Percentiles rank a stretch among this genome's conserved stretches.
Conservation (phyloP, 2,329 filamentous ascomycete genomes). For the Furcasterigmium furcatum region DNA sequence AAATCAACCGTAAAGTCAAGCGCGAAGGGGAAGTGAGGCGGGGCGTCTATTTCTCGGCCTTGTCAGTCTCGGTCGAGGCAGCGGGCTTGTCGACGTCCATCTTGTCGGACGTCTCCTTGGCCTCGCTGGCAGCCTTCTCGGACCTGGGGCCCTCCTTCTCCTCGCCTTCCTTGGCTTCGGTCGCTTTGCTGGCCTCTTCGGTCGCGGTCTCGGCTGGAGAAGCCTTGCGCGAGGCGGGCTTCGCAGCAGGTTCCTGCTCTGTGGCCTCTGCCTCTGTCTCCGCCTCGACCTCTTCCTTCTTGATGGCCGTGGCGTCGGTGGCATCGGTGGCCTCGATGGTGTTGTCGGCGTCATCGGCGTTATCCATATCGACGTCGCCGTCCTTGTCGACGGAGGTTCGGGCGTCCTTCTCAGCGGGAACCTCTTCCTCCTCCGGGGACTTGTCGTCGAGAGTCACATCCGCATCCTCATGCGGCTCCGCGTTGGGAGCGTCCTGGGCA, state of each 20-base stretch:
- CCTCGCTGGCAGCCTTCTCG: constrained; percentile 7
- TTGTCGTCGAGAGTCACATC: constrained; percentile 25
- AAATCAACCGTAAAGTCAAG: no score
- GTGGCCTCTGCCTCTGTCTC: constrained; percentile 29
- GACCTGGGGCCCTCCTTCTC: constrained; percentile 10
- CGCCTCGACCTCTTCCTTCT: constrained; percentile 34
- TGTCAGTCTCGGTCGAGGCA: constrained; percentile 3
- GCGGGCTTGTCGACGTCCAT: constrained; percentile 13
- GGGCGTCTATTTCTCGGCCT: constrained; percentile 5
- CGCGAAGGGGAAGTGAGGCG: no score
- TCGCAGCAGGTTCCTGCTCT: constrained; percentile 20
- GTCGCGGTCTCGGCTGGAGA: constrained; percentile 10
- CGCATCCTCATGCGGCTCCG: constrained; percentile 16
- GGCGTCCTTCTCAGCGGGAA: constrained; percentile 6
- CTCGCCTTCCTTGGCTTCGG: neutral
- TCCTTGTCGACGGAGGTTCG: constrained; percentile 19
- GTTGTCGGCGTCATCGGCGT: constrained; percentile 19
- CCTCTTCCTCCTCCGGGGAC: constrained; percentile 10
- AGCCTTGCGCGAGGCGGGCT: constrained; percentile 10
- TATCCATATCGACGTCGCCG: constrained; percentile 50
- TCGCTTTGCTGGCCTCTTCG: constrained; percentile 11
- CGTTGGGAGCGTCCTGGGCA: constrained; percentile 22
- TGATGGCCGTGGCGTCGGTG: constrained; percentile 28
- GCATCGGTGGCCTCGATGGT: no score
- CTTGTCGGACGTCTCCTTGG: constrained; percentile 15